Conservation (phyloP, 2,329 filamentous ascomycete genomes). For the Colletotrichum theobromicola region DNA sequence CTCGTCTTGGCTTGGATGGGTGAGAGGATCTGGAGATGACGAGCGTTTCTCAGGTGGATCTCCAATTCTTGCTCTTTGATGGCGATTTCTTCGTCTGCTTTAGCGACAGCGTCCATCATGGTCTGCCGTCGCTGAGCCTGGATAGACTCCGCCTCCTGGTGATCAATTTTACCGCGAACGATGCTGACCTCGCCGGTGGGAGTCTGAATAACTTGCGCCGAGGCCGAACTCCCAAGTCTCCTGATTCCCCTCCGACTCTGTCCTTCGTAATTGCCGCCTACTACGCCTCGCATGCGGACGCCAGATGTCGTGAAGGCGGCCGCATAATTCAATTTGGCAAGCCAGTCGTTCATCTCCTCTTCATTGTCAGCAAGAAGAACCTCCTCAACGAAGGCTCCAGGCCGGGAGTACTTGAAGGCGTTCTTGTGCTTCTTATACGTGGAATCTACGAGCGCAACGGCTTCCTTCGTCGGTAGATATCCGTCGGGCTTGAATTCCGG, state of each 20-base stretch:
- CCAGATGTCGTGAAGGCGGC: slow-evolving; percentile 92
- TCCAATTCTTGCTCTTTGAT: slow-evolving; percentile 80
- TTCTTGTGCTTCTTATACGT: slow-evolving; percentile 96
- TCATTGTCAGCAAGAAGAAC: slow-evolving; percentile 91
- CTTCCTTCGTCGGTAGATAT: slow-evolving; percentile 90
- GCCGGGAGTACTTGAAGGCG: slow-evolving; percentile 88
- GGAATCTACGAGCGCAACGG: slow-evolving; percentile 84
- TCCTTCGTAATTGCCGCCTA: slow-evolving; percentile 84
- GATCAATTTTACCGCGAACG: slow-evolving; percentile 75
- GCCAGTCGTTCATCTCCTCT: slow-evolving; percentile 93
- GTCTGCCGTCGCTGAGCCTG: slow-evolving; percentile 80
- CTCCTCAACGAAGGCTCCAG: slow-evolving; percentile 81
- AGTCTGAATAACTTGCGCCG: slow-evolving; percentile 67
- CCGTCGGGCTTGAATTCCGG: slow-evolving; percentile 93
- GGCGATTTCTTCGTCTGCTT: slow-evolving; percentile 80
- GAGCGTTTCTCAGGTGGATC: slow-evolving; percentile 82
- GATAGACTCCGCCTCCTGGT: slow-evolving; percentile 86
- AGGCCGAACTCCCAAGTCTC: slow-evolving; percentile 70
- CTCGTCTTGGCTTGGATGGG: slow-evolving; percentile 91
- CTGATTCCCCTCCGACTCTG: slow-evolving; percentile 76
- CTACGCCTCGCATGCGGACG: slow-evolving; percentile 86
- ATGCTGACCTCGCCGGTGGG: slow-evolving; percentile 77
- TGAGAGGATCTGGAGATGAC: slow-evolving; percentile 86
- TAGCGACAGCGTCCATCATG: slow-evolving; percentile 82
- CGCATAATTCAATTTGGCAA: slow-evolving; percentile 94